Base-by-base conservation (phyloP, 1,284 basidiomycete species). In the Rhizoctonia solani region DNA sequence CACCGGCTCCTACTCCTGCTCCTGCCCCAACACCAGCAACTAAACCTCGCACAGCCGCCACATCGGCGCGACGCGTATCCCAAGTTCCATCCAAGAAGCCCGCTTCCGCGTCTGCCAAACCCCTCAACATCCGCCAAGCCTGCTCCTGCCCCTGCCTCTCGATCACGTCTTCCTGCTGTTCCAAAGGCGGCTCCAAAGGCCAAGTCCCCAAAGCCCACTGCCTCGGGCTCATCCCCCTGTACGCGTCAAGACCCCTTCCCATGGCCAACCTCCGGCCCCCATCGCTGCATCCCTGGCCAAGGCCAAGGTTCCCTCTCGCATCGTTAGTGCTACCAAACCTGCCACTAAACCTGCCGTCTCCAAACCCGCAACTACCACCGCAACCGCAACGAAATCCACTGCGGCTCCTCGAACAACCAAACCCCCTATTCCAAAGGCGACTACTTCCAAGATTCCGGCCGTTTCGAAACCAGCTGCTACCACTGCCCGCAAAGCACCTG, bases 231-330 rank as follows among this genome's bases (percentile, higher is more conserved):
- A n/a, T n/a, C 8, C 37, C 37, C 37, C 37, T 39, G 4, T 49
- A n/a, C 47, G 59, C 4, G 47, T 42, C 34, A 63, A 53, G 47
- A 50, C 59, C 21, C 59, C 59, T 2, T 29, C 55, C n/a, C 29
- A 16, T 54, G 14, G 21, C 19, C 4, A 14, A 25, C 11, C 32
- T 3, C 41, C 53, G 30, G 30, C 19, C 23, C 29, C 54, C 6
- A 63, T 49, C 6, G 59, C 59, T 42, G 30, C 59, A 16, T 63
- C 59, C 11, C 32, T 63, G 14, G 59, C 59, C 34, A 63, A 44
- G 23, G 47, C 59, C 25, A 49, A 47, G 19, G 47, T 47, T 21
- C 47, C 59, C 37, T 34, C 59, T 25, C 46, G 46, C 23, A 30
- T 47, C n/a, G 25, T 47, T 11, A 46, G 13, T 14, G 19, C 44